Base-by-base conservation (phyloP, 768 basidiomycete species). In the Phaeotremella fagi region DNA sequence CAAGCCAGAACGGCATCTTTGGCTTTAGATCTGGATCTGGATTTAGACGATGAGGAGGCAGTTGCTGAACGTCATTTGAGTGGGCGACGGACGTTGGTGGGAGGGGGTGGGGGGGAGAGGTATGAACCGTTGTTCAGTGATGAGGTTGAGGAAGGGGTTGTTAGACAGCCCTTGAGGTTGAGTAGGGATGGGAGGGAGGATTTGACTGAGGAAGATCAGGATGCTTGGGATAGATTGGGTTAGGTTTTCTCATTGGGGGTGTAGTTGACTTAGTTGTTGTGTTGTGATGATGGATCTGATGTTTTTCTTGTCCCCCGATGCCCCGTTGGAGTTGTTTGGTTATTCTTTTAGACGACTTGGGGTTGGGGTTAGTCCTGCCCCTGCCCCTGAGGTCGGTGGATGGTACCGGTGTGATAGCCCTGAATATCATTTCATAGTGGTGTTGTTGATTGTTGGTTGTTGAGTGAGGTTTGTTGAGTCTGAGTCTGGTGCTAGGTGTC, bases 41-140 rank as follows among this genome's bases (percentile, higher is more conserved):
- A 78, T 50, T 60, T 76, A 16, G 73, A 74, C 42, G 77, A 78
- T 58, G 73, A 75, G 36, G 77, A 78, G 52, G 75, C 75, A 4
- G 61, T 66, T 23, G 71, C 73, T 0, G 73, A 71, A 33, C 58
- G 68, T 3, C 65, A 71, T 22, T 44, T 68, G 26, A 27, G 12
- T 36, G 35, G 23, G 25, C 38, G 27, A 41, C 20, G 33, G 18
- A 33, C 53, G 15, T 24, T 38, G n/a, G 37, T 23, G n/a, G n/a
- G n/a, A 27, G 41, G 48, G 1, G 11, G 44, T 15, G 41, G 54
- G 23, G 25, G 33, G 20, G 55, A 58, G 28, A 52, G 36, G 16
- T 64, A 64, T 50, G 55, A 62, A 42, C 55, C 57, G 3, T 23
- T 71, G 18, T 55, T 55, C 36, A 42, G 43, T 18, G 66, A 65